Evolutionary conservation across 2,329 filamentous ascomycete genomes (phyloP), one percentile per base, ranked within the genome.

Genomic region (Catunica adiposa): DNA sequence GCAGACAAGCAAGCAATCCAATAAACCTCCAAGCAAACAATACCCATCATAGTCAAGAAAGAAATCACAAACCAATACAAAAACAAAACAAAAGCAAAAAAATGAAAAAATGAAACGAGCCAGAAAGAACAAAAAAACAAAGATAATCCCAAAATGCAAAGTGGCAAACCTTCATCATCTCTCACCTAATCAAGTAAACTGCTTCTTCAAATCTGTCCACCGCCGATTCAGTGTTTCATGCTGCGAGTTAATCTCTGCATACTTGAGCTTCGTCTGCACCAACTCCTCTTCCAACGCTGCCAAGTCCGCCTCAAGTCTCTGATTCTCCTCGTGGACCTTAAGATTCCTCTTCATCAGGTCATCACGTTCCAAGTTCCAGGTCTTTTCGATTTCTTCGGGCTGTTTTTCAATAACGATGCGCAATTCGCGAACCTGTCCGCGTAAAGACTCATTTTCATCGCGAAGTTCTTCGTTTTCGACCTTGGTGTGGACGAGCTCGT

Each of bases 261-360:
- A 89, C 64, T 81, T 80, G 86, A 98, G 85, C 77, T 98, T 98
- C 1, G 89, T 92, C 66, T 84, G 80, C 60, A 98, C 90, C 61
- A 98, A 73, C 67, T 89, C 82, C 68, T 89, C 86, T 73, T 97
- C 92, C 73, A 97, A 86, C 62, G 96, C 89, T 3, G 80, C 77
- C 77, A 95, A 78, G 64, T 92, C 86, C 65, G 94, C 90, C 69
- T 96, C 89, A 62, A 98, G 71, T 57, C 76, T 79, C 59, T 85
- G 77, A 64, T 97, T 98, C 71, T 95, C 88, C 62, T 94, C 89
- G 64, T 97, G 89, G 6, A 97, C 89, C 64, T 94, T 88, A 60
- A 85, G 79, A 66, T 97, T 97, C 59, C 89, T 80, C 67, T 88
- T 82, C 84, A 97, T 92, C 63, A 97, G 80, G 54, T 85, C 79